These are phyloP conservation scores for Medicago ruthenica DNA, from an alignment of 306 rosid genomes.

Conservation along the genomic window DNA sequence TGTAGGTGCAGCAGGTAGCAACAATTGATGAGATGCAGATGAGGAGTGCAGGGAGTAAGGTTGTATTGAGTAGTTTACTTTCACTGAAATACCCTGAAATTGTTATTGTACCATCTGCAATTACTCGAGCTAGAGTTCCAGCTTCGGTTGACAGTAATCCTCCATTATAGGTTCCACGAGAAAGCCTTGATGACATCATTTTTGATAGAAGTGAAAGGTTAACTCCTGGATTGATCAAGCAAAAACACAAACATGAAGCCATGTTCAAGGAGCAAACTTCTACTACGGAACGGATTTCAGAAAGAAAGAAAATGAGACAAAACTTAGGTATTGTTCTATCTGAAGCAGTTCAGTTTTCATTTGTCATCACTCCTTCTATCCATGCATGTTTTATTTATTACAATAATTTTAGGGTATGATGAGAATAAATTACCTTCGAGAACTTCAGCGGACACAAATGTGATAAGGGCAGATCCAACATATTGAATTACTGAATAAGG, in stretches of 20 bases:
- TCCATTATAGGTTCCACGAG: conserved; percentile 82
- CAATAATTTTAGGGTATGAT: not conserved
- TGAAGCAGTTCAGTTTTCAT: no score
- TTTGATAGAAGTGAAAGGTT: conserved; percentile 85
- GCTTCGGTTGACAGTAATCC: conserved; percentile 90
- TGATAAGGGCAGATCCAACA: conserved; percentile 84
- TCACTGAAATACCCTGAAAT: conserved; percentile 67
- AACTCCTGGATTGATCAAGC: conserved; percentile 63
- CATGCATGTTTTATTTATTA: no score
- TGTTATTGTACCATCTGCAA: conserved; percentile 89
- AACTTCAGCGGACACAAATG: conserved; percentile 85
- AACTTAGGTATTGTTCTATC: no score
- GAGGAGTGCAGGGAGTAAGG: conserved; percentile 71
- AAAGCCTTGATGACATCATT: conserved; percentile 84
- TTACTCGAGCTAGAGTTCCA: conserved; percentile 86
- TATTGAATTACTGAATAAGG: conserved; percentile 78
- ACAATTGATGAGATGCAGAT: conserved; percentile 72
- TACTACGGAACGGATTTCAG: no score
- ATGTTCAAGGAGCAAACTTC: conserved; percentile 18
- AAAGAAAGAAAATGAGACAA: no score
- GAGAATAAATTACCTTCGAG: conserved; percentile 73
- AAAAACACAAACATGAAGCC: conserved; percentile 20
- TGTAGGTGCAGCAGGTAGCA: conserved; percentile 79
- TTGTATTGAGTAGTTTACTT: conserved; percentile 67
- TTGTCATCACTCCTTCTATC: no score